Percentiles rank a stretch among this genome's conserved stretches.
Evolutionary conservation across 208 protist species (phyloP).

Genomic region (Phytomonas francai): DNA sequence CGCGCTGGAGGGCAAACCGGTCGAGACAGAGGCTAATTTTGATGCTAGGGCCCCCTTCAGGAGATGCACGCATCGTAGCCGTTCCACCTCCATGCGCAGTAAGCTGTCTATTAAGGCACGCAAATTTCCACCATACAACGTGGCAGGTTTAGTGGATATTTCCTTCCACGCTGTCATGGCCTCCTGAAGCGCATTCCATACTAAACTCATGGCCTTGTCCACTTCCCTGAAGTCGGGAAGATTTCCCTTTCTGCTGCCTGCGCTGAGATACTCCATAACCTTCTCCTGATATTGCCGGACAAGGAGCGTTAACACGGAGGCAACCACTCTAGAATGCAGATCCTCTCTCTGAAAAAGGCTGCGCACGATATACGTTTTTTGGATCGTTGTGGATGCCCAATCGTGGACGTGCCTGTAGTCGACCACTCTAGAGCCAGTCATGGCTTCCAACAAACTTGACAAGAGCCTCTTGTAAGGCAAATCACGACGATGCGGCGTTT

Average conservation of each 20-base stretch:
- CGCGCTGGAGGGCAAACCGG: background rate
- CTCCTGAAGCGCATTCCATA: slow-evolving; percentile 67
- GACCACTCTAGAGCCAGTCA: slow-evolving; percentile 53
- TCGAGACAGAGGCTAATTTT: too few species aligned
- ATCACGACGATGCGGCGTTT: slow-evolving; percentile 41
- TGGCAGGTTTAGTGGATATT: background rate
- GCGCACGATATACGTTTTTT: slow-evolving; percentile 62
- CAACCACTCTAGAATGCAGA: slow-evolving; percentile 68
- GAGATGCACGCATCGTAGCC: slow-evolving; percentile 51
- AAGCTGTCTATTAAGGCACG: slow-evolving; percentile 44
- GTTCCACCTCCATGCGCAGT: slow-evolving; percentile 58
- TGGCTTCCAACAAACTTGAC: slow-evolving; percentile 61
- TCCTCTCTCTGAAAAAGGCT: slow-evolving; percentile 69
- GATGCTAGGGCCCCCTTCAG: slow-evolving; percentile 27
- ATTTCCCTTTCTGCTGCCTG: background rate
- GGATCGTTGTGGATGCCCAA: slow-evolving; percentile 70
- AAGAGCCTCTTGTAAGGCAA: slow-evolving; percentile 61
- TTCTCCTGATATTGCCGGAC: slow-evolving; percentile 68
- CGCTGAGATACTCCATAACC: slow-evolving; percentile 10
- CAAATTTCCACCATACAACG: background rate
- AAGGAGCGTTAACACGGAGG: slow-evolving; percentile 56
- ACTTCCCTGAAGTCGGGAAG: slow-evolving; percentile 60
- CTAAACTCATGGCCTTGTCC: slow-evolving; percentile 51
- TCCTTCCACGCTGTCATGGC: slow-evolving; percentile 23
- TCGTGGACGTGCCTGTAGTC: slow-evolving; percentile 61